Base-by-base conservation (phyloP, 2,329 filamentous ascomycete species). In the Cytospora piceicola region DNA sequence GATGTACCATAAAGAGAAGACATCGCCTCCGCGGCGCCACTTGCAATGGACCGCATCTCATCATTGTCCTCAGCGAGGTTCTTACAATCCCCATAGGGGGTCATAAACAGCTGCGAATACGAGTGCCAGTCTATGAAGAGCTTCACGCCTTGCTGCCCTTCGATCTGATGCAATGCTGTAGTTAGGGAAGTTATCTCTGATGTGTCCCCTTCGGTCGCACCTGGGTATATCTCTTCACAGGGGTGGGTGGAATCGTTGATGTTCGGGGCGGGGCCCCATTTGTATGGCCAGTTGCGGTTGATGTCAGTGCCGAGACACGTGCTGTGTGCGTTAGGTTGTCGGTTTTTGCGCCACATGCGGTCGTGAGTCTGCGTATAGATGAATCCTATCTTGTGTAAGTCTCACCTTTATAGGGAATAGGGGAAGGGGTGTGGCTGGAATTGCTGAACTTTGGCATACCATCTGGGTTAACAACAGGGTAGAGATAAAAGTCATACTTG, bases 401-500 rank as follows among this genome's bases (percentile, higher is more conserved):
- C 46, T 20, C 1, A 2, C 22, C 6, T 32, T 32, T 27, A 27
- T 15, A 6, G 9, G 53, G 24, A 2, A 14, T 29, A n/a, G n/a
- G 8, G 27, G 27, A 5, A 29, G 27, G 27, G n/a, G n/a, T n/a
- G 27, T 29, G 27, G 27, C 3, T 29, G 27, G 27, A 29, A 29
- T 42, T 17, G n/a, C 17, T 11, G 0, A 17, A 62, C 77, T 71
- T 36, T 34, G 11, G 15, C 34, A 36, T 72, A 83, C 82, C 85
- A 63, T 88, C 86, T 0, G 85, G 85, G 71, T 89, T 89, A 20
- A 87, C 85, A 29, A 88, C 76, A 3, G 87, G 86, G 67, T 89
- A 81, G 69, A 90, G 82, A 74, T 88, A 89, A 69, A 88, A 88
- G 75, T 91, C 89, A 72, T 87, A 89, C 63, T 80, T 84, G 74